Percentiles rank a stretch among this genome's conserved stretches.
Evolutionary conservation across 129 eudicot species (phyloP).

Genomic region (Logfia minima): DNA sequence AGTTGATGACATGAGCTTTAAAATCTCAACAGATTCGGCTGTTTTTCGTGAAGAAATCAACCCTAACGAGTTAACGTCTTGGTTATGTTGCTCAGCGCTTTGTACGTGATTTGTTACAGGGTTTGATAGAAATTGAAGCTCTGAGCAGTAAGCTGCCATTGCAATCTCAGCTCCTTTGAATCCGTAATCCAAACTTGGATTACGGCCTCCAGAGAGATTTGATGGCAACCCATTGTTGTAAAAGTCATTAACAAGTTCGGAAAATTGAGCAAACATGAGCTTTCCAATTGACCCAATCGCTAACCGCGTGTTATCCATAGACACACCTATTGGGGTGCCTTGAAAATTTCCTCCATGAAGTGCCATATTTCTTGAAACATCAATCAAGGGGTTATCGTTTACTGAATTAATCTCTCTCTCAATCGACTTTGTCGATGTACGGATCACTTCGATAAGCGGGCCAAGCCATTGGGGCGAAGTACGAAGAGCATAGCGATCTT

Average conservation of each 20-base stretch:
- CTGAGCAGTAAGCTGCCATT: conserved; percentile 73
- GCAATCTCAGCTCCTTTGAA: conserved; percentile 77
- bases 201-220: conserved; percentile 60
- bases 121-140: conserved; percentile 62
- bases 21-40: conserved; percentile 53
- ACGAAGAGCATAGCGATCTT: conserved; percentile 73
- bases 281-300: conserved; percentile 66
- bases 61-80: conserved; percentile 71
- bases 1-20: conserved; percentile 66
- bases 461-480: conserved; percentile 78
- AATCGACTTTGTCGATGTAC: conserved; percentile 55
- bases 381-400: conserved; percentile 63
- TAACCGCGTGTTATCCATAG: conserved; percentile 65
- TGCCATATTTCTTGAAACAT: conserved; percentile 68
- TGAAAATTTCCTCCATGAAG: conserved; percentile 75
- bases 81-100: conserved; percentile 73
- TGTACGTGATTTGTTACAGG: conserved; percentile 75
- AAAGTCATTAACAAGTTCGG: conserved; percentile 65
- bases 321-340: conserved; percentile 75
- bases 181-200: conserved; percentile 73
- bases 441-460: conserved; percentile 69
- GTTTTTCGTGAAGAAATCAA: conserved; percentile 64
- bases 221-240: conserved; percentile 74
- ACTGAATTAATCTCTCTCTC: conserved; percentile 74
- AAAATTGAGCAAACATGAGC: conserved; percentile 62